Evolutionary conservation across 495 filamentous ascomycete species (phyloP), one percentile per base, ranked within the genome.

Genomic region (Xylaria castorea): DNA sequence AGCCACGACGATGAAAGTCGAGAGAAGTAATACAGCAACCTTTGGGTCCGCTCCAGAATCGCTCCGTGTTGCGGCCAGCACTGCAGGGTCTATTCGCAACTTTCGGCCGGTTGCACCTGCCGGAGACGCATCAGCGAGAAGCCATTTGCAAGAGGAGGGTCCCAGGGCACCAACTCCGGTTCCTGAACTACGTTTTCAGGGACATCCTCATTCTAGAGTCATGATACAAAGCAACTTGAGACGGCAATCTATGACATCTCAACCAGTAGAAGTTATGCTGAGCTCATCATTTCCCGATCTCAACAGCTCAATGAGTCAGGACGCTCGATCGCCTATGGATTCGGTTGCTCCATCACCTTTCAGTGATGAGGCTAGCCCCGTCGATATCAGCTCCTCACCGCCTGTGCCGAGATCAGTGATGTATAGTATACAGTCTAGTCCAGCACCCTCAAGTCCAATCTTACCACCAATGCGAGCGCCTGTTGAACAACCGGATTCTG

Each of bases 21-120:
- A 92, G 46, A 89, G 90, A 82, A 90, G 86, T 50, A 89, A 88
- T 38, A 91, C 89, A 58, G 87, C 89, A 7, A 87, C 91, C 7
- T 89, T 96, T 76, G 92, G 90, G 53, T 85, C 88, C 36, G 90
- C 89, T 60, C 87, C 90, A 25, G 92, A 93, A 48, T 97, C 94
- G 8, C 83, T 97, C n/a, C 87, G 94, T 67, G 93, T 97, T 14
- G 90, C 92, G 73, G 94, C 94, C 25, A 96, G 93, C 79, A 95
- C 93, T 20, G 89, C 94, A 40, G 93, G 93, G 22, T 97, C 94
- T 9, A 86, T 97, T 70, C 92, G 94, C n/a, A 90, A 91, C 55
- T 92, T 97, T 81, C 88, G 93, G 68, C 94, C 94, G 9, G 88
- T 92, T 40, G 87, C 91, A 9, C 80, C 88, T 25, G 89, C 89